Conservation (phyloP, 2,329 filamentous ascomycete genomes). For the Colletotrichum shisoi region DNA sequence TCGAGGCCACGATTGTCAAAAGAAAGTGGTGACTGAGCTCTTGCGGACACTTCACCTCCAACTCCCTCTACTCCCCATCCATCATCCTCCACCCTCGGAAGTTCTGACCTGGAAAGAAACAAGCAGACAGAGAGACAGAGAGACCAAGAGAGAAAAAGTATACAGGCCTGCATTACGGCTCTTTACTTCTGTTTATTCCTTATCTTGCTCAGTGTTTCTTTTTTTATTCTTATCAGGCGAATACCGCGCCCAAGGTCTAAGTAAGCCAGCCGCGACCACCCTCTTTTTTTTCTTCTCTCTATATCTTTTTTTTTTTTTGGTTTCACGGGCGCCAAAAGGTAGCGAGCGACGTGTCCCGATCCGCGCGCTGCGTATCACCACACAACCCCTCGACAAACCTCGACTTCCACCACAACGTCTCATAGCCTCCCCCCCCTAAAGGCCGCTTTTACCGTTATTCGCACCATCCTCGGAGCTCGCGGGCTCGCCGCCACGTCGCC, state of each 20-base stretch:
- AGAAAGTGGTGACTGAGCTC: conserved; percentile 30
- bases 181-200: neutral
- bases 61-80: conserved; percentile 5
- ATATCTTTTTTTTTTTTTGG: neutral
- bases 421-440: conserved; percentile 24
- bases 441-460: conserved; percentile 20
- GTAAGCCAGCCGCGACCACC: neutral
- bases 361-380: conserved; percentile 2
- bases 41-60: conserved; percentile 16
- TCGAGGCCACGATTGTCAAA: conserved; percentile 51
- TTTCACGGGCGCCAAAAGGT: conserved; percentile 1
- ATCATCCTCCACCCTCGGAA: neutral
- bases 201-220: neutral
- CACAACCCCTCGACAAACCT: neutral
- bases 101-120: conserved; percentile 13
- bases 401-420: conserved; percentile 12
- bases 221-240: neutral
- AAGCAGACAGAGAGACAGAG: neutral
- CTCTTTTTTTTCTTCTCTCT: conserved; percentile 5
- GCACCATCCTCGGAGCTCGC: conserved; percentile 45
- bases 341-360: conserved; percentile 23
- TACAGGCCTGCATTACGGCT: neutral
- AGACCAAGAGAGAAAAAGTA: neutral
- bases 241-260: neutral
- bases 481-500: conserved; percentile 46